Evolutionary conservation across 345 rosid species (phyloP).

Genomic region (Rhodamnia rubescens): DNA sequence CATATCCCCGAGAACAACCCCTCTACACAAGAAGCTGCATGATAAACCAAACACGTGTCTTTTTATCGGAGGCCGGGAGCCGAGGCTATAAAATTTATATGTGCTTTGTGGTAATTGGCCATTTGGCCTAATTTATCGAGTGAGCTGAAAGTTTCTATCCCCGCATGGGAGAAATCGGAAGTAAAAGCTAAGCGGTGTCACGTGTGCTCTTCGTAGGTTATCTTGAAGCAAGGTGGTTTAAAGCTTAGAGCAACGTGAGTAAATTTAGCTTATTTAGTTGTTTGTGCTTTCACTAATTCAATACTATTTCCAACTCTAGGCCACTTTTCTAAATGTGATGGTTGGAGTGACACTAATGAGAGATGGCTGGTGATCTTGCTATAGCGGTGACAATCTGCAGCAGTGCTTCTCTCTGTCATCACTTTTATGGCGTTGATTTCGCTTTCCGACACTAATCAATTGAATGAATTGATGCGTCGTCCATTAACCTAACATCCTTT

Average conservation of each 20-base stretch:
- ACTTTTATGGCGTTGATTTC: background rate
- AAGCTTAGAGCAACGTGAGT: slow-evolving; percentile 69
- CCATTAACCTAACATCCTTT: background rate
- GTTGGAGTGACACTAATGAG: slow-evolving; percentile 52
- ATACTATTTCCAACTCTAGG: slow-evolving; percentile 17
- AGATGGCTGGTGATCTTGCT: slow-evolving; percentile 93
- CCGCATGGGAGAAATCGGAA: background rate
- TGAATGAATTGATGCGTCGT: background rate
- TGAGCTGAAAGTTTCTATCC: background rate
- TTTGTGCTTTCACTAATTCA: background rate
- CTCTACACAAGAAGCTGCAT: background rate
- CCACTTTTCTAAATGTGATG: slow-evolving; percentile 66
- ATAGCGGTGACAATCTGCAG: slow-evolving; percentile 94
- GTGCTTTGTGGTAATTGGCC: background rate
- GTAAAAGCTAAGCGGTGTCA: background rate
- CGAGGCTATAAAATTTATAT: background rate
- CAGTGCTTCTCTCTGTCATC: slow-evolving; percentile 16
- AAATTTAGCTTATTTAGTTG: background rate
- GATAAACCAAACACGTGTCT: background rate
- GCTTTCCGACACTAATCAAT: background rate
- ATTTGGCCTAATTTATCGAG: background rate
- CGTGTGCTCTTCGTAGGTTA: slow-evolving; percentile 37
- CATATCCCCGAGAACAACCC: background rate
- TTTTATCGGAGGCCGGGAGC: background rate
- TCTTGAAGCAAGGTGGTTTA: slow-evolving; percentile 91